Percentiles rank a stretch among this genome's conserved stretches.
phyloP scores from a whole-genome alignment of 257 asterid genomes.

The Capsicum pubescens region DNA sequence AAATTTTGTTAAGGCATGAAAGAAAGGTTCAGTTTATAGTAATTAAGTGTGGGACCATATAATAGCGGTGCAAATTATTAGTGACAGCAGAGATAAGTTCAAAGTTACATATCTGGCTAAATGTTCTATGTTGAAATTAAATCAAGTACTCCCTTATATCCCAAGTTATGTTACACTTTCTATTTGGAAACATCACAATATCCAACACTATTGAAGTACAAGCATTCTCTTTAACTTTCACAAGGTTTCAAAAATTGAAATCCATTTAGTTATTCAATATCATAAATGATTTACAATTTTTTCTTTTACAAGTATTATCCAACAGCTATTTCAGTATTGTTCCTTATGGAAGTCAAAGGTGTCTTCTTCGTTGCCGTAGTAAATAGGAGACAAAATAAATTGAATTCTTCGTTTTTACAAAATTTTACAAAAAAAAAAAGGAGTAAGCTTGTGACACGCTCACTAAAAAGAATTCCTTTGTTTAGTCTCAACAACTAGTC shows the following conservation, averaged over 20 bases:
- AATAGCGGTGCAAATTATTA: background rate
- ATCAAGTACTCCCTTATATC: background rate
- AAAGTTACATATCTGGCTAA: background rate
- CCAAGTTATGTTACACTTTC: constrained; percentile 7
- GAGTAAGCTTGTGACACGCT: too few species aligned
- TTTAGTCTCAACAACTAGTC: constrained; percentile 5
- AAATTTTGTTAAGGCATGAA: background rate
- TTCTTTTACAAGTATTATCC: background rate
- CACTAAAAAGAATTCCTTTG: too few species aligned
- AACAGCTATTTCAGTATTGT: background rate
- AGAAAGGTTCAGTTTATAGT: constrained; percentile 1
- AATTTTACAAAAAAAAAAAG: too few species aligned
- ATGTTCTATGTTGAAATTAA: constrained; percentile 13
- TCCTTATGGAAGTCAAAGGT: background rate
- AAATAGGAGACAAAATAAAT: too few species aligned
- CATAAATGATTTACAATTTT: background rate
- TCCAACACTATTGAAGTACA: background rate
- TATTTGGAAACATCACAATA: constrained; percentile 18
- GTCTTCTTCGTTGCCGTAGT: background rate
- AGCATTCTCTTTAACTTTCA: constrained; percentile 17
- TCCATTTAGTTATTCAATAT: constrained; percentile 6
- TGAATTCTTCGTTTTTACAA: too few species aligned
- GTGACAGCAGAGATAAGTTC: constrained; percentile 9
- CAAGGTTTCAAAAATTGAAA: constrained; percentile 17
- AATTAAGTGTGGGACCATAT: background rate